Evolutionary conservation across 768 basidiomycete genomes (phyloP), one percentile per base, ranked within the genome.

Genomic region (Punctularia strigosozonata): DNA sequence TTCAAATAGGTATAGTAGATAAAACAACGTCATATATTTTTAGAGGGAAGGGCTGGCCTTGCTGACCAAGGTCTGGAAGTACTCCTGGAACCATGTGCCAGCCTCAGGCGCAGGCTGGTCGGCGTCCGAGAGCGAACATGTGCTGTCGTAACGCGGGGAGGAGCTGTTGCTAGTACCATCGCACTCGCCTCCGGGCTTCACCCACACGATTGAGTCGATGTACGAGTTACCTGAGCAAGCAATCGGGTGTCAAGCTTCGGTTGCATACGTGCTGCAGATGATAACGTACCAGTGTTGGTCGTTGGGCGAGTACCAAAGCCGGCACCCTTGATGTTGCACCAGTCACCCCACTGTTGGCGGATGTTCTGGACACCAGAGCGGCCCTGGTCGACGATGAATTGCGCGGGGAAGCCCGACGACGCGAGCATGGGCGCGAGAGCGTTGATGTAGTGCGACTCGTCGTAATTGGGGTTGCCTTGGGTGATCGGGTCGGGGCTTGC

Each of bases 11-110:
- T n/a, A n/a, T n/a, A n/a, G n/a, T n/a, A n/a, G n/a, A n/a, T n/a
- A n/a, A n/a, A n/a, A n/a, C n/a, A n/a, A n/a, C n/a, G n/a, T n/a
- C n/a, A n/a, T n/a, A n/a, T n/a, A n/a, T n/a, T n/a, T n/a, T 59
- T 63, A 73, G 26, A 75, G 59, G 28, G 73, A 28, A 3, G 75
- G 74, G 58, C 62, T 73, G 38, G 75, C 75, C 31, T 64, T 62
- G 40, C 53, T 55, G 32, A 79, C 71, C 40, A 79, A 56, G n/a
- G 60, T 62, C 53, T 63, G 54, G 56, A 79, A 79, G 62, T 71
- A 79, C n/a, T 64, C 59, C 62, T 79, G 74, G 75, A 77, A 77
- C 75, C 77, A 79, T 31, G 69, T 66, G 23, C 76, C 75, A 36
- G 75, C 75, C 53, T 77, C 72, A 23, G 75, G 76, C 8, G 76